Conservation (phyloP, 345 rosid species). For the Anacardium occidentale region DNA sequence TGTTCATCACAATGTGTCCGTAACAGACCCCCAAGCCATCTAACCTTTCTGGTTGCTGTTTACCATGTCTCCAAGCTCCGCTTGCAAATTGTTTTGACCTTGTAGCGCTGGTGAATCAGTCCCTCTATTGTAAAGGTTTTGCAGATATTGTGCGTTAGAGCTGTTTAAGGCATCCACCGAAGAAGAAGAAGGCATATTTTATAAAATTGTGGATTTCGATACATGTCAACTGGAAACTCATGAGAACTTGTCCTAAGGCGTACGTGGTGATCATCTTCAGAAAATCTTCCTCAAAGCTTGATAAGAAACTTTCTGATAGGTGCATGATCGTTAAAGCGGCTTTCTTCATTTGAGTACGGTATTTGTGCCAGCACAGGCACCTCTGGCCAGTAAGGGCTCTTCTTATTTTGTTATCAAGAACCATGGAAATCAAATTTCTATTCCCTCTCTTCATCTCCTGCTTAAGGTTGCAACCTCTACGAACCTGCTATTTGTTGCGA, state of each 20-base stretch:
- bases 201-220: slow-evolving; percentile 21
- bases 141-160: slow-evolving; percentile 20
- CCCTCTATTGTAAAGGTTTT: slow-evolving; percentile 18
- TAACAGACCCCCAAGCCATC: slow-evolving; percentile 51
- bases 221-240: slow-evolving; percentile 21
- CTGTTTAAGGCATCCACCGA: slow-evolving; percentile 24
- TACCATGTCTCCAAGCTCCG: slow-evolving; percentile 31
- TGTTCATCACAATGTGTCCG: slow-evolving; percentile 27
- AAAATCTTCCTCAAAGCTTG: slow-evolving; percentile 63
- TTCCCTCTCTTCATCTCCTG: slow-evolving; percentile 34
- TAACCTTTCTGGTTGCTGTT: slow-evolving; percentile 27
- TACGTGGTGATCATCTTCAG: slow-evolving; percentile 22
- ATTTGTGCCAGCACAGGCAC: slow-evolving; percentile 37
- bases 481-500: slow-evolving; percentile 36
- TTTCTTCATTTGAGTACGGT: slow-evolving; percentile 39
- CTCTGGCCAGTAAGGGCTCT: slow-evolving; percentile 47
- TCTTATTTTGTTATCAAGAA: slow-evolving; percentile 21
- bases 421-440: slow-evolving; percentile 11
- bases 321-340: slow-evolving; percentile 36
- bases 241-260: slow-evolving; percentile 17
- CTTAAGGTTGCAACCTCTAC: slow-evolving; percentile 31
- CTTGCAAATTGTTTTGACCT: slow-evolving; percentile 31
- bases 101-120: slow-evolving; percentile 23
- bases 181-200: slow-evolving; percentile 27
- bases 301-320: slow-evolving; percentile 52